Evolutionary conservation across 768 basidiomycete genomes (phyloP).

Genomic region (Tephrocybe sp.): DNA sequence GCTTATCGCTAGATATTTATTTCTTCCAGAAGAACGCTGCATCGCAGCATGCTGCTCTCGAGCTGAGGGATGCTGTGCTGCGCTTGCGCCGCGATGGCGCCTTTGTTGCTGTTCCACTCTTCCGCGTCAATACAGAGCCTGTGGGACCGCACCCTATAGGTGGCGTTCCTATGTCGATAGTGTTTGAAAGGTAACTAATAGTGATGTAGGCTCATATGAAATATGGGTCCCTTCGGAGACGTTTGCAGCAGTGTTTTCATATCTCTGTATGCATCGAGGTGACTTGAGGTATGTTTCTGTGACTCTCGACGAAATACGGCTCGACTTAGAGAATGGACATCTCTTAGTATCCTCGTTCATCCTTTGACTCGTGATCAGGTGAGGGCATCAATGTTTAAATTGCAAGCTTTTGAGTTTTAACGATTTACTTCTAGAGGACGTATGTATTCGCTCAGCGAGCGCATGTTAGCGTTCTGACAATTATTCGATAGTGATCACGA

Average conservation of each 20-base stretch:
- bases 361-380: constrained; percentile 73
- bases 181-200: not conserved
- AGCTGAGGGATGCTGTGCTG: constrained; percentile 69
- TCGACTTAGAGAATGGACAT: not conserved
- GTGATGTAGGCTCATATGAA: constrained; percentile 61
- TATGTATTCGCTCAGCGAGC: constrained; percentile 24
- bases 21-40: constrained; percentile 66
- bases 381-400: constrained; percentile 16
- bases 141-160: constrained; percentile 78
- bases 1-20: constrained; percentile 59
- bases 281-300: constrained; percentile 50
- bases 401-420: constrained; percentile 4
- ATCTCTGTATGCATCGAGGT: constrained; percentile 66
- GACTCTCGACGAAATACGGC: not conserved
- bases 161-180: constrained; percentile 26
- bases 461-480: not conserved
- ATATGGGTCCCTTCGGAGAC: constrained; percentile 78
- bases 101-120: constrained; percentile 76
- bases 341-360: constrained; percentile 65
- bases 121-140: constrained; percentile 64
- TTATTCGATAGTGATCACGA: constrained; percentile 60
- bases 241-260: constrained; percentile 75
- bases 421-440: constrained; percentile 39
- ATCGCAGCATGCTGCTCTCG: constrained; percentile 62
- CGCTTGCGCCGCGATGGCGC: constrained; percentile 71